Evolutionary conservation across 495 filamentous ascomycete species (phyloP), one percentile per base, ranked within the genome.

Genomic region (Neurospora sp.): DNA sequence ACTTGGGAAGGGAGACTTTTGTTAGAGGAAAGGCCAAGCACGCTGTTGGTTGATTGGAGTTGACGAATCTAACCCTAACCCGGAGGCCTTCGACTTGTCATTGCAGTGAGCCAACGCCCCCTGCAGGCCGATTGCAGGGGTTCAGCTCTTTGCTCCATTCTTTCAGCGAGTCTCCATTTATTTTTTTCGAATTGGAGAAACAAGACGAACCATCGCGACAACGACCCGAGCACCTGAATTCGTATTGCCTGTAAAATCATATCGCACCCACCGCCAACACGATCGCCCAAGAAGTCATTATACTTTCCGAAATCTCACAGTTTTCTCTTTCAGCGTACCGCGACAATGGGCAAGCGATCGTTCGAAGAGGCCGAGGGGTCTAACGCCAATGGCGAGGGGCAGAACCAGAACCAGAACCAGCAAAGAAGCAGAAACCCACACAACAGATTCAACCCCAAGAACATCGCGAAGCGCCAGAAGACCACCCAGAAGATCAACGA

Each of bases 401-500:
- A 40, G 27, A 10, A 39, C 41, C 37, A 70, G 74, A 69, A 77
- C 70, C 61, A 76, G 45, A 61, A 35, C 69, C 80, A 69, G 70
- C 75, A 65, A 31, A 65, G 22, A 65, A 31, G 3, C 27, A 35
- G 53, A 35, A 65, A 65, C 53, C 53, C 53, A 2, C 53, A 65
- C 53, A 65, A 65, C 53, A 65, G 53, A 35, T 65, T 65, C 27
- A 18, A 65, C 53, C 53, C 53, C 75, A 75, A 76, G 73, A 75
- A 77, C 70, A 74, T 73, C 42, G 45, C 78, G 31, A 78, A 80
- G 75, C 71, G 75, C 65, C 76, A 79, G 68, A 78, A 82, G 74
- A 78, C 80, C 72, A 78, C 83, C 78, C 74, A 74, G 45, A 77
- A 65, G 53, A 65, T 65, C 53, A 65, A 79, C 76, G 75, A 77